Percentiles rank a stretch among this genome's conserved stretches.
phyloP scores from a whole-genome alignment of 2,329 filamentous ascomycete genomes.

The Conoideocrella luteorostrata region DNA sequence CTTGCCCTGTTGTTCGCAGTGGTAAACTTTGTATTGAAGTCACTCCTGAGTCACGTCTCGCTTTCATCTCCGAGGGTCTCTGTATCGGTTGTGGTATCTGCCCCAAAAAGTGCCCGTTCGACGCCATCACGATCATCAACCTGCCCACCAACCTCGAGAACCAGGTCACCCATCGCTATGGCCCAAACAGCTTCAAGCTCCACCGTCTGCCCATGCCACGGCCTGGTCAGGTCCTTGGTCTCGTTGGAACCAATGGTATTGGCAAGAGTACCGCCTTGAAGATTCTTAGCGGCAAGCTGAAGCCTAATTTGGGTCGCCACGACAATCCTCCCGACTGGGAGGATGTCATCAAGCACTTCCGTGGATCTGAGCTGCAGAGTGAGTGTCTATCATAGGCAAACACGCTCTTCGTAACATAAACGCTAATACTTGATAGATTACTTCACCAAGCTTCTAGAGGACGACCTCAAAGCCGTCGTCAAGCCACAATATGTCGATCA shows the following conservation, averaged over 20 bases:
- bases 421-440: constrained; percentile 55
- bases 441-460: constrained; percentile 96
- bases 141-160: constrained; percentile 98
- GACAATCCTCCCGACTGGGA: constrained; percentile 99
- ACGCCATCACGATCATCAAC: constrained; percentile 99
- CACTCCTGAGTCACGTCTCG: constrained; percentile 77
- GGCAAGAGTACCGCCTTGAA: constrained; percentile 99
- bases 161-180: constrained; percentile 97
- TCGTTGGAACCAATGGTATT: constrained; percentile 99
- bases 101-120: constrained; percentile 97
- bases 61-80: constrained; percentile 93
- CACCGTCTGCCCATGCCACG: constrained; percentile 94
- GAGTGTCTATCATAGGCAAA: no score
- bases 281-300: constrained; percentile 96
- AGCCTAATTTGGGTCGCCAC: constrained; percentile 91
- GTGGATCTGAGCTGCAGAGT: constrained; percentile 96
- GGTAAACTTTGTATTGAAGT: constrained; percentile 99
- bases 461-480: constrained; percentile 93
- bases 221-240: constrained; percentile 88
- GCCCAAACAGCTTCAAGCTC: constrained; percentile 99
- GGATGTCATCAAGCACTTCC: constrained; percentile 97
- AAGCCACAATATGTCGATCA: constrained; percentile 99
- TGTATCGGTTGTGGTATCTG: constrained; percentile 99
- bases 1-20: constrained; percentile 92
- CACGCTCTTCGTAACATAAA: constrained; percentile 5